Conservation (phyloP, 176 grass and related monocot genomes). For the barley (Hordeum vulgare) region MorexV3_pseudomolecules_assembly NC_058523.1:543314039-543314538, state of each 20-base stretch:
- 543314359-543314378: slow-evolving; percentile 71
- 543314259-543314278: slow-evolving; percentile 20
- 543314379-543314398: slow-evolving; percentile 64
- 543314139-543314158: slow-evolving; percentile 66
- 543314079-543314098: background rate
- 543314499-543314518: background rate
- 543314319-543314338: slow-evolving; percentile 35
- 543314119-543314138: background rate
- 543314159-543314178: slow-evolving; percentile 34
- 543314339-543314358: slow-evolving; percentile 46
- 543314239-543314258: slow-evolving; percentile 26
- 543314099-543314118: background rate
- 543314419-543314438: slow-evolving; percentile 81
- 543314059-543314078: background rate
- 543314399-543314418: slow-evolving; percentile 82
- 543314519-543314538: slow-evolving; percentile 25
- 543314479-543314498: background rate
- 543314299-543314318: slow-evolving; percentile 6
- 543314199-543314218: slow-evolving; percentile 29
- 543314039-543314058: background rate
- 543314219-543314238: slow-evolving; percentile 21
- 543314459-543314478: background rate
- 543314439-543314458: slow-evolving; percentile 53
- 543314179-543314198: slow-evolving; percentile 17
- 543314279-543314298: slow-evolving; percentile 27